These are phyloP conservation scores for Juglanconis juglandina DNA, from an alignment of 2,329 filamentous ascomycete genomes.

Conservation along the genomic window DNA sequence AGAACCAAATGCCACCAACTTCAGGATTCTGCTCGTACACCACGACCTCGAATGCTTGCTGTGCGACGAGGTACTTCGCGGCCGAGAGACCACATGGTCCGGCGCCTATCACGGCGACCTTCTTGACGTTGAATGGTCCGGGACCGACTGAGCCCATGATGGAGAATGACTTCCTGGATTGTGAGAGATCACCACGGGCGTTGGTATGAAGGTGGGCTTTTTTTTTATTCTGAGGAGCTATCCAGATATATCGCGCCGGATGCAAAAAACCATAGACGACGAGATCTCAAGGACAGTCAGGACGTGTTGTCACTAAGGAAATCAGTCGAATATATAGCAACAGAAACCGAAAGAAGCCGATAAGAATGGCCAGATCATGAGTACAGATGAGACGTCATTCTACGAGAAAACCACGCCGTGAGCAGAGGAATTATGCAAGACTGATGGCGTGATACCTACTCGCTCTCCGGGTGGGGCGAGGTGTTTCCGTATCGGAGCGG, in stretches of 20 bases:
- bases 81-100: conserved; percentile 76
- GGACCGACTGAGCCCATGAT: conserved; percentile 25
- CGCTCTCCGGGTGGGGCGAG: neutral
- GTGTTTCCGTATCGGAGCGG: neutral
- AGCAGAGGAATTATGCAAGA: neutral
- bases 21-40: conserved; percentile 78
- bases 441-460: neutral
- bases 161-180: neutral
- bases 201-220: neutral
- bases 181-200: too few species aligned
- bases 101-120: conserved; percentile 76
- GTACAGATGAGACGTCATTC: neutral
- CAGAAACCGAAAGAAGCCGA: neutral
- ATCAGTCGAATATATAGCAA: neutral
- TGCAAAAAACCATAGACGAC: neutral
- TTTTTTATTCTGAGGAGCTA: neutral
- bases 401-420: neutral
- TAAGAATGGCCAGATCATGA: neutral
- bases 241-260: neutral
- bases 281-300: neutral
- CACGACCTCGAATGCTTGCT: conserved; percentile 65
- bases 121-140: conserved; percentile 47
- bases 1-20: conserved; percentile 85
- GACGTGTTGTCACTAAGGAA: neutral
- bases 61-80: conserved; percentile 76